These are phyloP conservation scores for Lycium barbarum DNA, from an alignment of 257 asterid genomes.

Conservation along the genomic window DNA sequence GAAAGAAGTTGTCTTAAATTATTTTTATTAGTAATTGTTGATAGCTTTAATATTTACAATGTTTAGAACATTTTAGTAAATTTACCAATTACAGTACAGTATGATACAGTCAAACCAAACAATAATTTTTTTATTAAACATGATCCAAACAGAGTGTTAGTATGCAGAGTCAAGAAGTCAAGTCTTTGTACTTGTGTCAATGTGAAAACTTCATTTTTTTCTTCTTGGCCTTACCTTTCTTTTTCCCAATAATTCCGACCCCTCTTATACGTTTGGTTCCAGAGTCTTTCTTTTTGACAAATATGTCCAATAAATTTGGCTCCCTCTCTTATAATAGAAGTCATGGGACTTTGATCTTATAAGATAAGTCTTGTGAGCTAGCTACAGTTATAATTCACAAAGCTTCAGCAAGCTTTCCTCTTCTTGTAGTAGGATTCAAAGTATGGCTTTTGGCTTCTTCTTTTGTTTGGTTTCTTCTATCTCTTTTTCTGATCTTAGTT, in stretches of 20 bases:
- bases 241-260: not conserved
- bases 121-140: too few species aligned
- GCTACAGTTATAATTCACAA: not conserved
- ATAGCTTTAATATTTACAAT: too few species aligned
- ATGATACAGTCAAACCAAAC: too few species aligned
- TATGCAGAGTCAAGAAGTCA: conserved; percentile 21
- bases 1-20: too few species aligned
- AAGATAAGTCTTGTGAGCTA: not conserved
- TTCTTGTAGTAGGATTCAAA: conserved; percentile 4
- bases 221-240: not conserved
- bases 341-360: not conserved
- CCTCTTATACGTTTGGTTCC: conserved; percentile 13
- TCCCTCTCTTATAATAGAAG: too few species aligned
- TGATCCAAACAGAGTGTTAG: not conserved
- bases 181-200: not conserved
- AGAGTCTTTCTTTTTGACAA: not conserved
- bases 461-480: not conserved
- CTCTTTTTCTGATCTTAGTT: not conserved
- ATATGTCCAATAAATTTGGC: not conserved
- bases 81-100: too few species aligned
- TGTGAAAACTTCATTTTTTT: not conserved
- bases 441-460: not conserved
- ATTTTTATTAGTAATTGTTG: too few species aligned
- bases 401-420: not conserved
- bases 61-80: too few species aligned